phyloP scores from a whole-genome alignment of 345 rosid genomes.

The Trapa bicornis region DNA sequence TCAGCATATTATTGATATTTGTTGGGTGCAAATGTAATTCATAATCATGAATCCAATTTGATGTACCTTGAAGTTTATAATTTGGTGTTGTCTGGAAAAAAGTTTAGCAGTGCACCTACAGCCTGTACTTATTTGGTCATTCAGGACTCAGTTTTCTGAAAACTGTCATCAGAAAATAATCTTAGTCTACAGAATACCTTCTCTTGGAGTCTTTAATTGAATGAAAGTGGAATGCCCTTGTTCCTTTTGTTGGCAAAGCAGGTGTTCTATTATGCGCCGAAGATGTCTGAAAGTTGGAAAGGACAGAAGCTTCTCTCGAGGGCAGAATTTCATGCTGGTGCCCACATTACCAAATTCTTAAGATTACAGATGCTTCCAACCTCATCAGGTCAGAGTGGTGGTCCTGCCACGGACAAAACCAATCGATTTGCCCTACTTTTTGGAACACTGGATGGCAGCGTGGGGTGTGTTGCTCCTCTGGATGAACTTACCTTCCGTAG shows the following conservation, averaged over 20 bases:
- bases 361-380: constrained; percentile 81
- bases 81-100: background rate
- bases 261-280: constrained; percentile 93
- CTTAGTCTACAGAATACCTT: no score
- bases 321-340: constrained; percentile 90
- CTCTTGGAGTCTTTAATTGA: background rate
- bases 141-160: no score
- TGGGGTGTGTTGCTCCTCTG: constrained; percentile 91
- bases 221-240: background rate
- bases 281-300: constrained; percentile 97
- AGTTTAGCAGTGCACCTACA: background rate
- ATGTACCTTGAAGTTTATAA: background rate
- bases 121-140: no score
- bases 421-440: constrained; percentile 82
- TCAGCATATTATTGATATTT: constrained; percentile 14
- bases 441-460: constrained; percentile 88
- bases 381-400: constrained; percentile 36
- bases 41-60: background rate
- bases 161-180: no score
- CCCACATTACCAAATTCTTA: constrained; percentile 81
- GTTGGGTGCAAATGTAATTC: background rate
- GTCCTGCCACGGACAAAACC: constrained; percentile 60
- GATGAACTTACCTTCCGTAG: constrained; percentile 94
- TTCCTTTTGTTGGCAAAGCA: constrained; percentile 15
- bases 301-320: constrained; percentile 94